Evolutionary conservation across 2,329 filamentous ascomycete genomes (phyloP).

Genomic region (Apiospora marii): DNA sequence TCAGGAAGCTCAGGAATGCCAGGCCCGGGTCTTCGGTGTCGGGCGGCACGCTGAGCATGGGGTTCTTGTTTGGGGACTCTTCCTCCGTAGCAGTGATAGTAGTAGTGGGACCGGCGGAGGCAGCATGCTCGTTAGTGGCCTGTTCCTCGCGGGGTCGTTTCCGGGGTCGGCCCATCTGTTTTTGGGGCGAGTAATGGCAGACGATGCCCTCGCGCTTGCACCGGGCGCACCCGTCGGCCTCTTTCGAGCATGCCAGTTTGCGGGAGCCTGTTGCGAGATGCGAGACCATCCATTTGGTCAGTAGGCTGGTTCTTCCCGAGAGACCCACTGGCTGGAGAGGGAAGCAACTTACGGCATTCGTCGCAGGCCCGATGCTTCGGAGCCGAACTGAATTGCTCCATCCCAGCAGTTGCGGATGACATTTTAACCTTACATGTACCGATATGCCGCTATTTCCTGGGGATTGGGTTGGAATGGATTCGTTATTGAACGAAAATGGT

Average conservation of each 20-base stretch:
- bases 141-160: slow-evolving; percentile 56
- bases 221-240: slow-evolving; percentile 64
- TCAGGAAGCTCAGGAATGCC: slow-evolving; percentile 38
- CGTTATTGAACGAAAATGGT: background rate
- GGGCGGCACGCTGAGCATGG: slow-evolving; percentile 38
- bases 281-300: background rate
- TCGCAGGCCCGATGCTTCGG: slow-evolving; percentile 70
- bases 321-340: slow-evolving; percentile 3
- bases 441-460: background rate
- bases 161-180: slow-evolving; percentile 70
- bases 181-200: slow-evolving; percentile 71
- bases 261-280: slow-evolving; percentile 55
- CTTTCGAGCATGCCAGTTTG: slow-evolving; percentile 72
- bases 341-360: slow-evolving; percentile 63
- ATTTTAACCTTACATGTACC: background rate
- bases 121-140: background rate
- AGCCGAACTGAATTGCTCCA: slow-evolving; percentile 22
- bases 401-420: slow-evolving; percentile 13
- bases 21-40: slow-evolving; percentile 39
- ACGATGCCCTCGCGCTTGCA: slow-evolving; percentile 63
- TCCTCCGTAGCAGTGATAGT: slow-evolving; percentile 11
- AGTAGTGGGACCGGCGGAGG: slow-evolving; percentile 14
- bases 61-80: slow-evolving; percentile 34
- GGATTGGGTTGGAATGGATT: background rate
- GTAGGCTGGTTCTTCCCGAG: background rate